Percentiles rank a stretch among this genome's conserved stretches.
These are phyloP conservation scores for Diaporthe sp. DNA, from an alignment of 2,329 filamentous ascomycete genomes.

Conservation along the genomic window DNA sequence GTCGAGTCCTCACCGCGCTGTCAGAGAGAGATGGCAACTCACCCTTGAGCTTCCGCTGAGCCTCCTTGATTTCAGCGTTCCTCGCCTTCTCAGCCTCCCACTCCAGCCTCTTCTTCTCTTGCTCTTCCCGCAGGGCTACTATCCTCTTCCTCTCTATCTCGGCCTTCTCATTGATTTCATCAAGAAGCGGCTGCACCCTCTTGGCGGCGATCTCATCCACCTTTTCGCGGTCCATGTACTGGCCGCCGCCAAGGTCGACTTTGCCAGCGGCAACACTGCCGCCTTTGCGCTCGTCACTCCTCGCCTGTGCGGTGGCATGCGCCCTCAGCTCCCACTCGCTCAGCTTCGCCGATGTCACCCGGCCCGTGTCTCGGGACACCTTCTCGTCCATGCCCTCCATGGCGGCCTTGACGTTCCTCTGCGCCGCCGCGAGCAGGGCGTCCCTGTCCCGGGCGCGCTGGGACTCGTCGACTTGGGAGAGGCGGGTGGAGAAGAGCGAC, in stretches of 20 bases:
- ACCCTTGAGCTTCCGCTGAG: conserved; percentile 56
- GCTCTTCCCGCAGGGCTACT: conserved; percentile 71
- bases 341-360: conserved; percentile 75
- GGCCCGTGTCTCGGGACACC: conserved; percentile 81
- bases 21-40: conserved; percentile 43
- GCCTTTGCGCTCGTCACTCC: conserved; percentile 68
- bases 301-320: conserved; percentile 74
- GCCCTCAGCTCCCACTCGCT: conserved; percentile 86
- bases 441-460: conserved; percentile 83
- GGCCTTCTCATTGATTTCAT: conserved; percentile 86
- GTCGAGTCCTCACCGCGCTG: no score
- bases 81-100: conserved; percentile 67
- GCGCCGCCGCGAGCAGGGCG: conserved; percentile 80
- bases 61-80: conserved; percentile 47
- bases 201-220: conserved; percentile 83
- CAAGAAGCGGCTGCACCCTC: conserved; percentile 83
- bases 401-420: conserved; percentile 85
- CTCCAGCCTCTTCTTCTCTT: conserved; percentile 73
- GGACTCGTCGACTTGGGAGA: conserved; percentile 77
- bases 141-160: conserved; percentile 78
- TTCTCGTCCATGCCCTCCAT: conserved; percentile 86
- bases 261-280: conserved; percentile 64
- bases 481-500: conserved; percentile 78
- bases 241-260: conserved; percentile 82
- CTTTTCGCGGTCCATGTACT: conserved; percentile 81